Evolutionary conservation across 1,139 yeast species (phyloP).

Genomic region (Candida sanyaensis): DNA sequence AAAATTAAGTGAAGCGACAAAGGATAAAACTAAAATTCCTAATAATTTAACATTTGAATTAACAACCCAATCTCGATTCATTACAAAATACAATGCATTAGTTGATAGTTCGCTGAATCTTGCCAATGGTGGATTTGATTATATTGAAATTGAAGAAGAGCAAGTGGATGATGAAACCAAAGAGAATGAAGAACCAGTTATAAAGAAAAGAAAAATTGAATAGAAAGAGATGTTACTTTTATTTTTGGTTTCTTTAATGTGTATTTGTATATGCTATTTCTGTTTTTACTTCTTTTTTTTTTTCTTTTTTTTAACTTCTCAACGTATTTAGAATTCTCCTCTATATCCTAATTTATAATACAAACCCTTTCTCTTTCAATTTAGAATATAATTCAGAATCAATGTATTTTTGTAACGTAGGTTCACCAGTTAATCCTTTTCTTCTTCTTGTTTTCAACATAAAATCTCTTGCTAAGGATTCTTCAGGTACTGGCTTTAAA

Average conservation of each 20-base stretch:
- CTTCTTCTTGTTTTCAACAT: constrained; percentile 85
- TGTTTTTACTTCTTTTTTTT: neutral
- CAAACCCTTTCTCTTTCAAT: constrained; percentile 49
- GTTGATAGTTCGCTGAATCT: constrained; percentile 23
- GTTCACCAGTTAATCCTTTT: constrained; percentile 83
- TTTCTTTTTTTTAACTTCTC: constrained; percentile 9
- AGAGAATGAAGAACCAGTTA: neutral
- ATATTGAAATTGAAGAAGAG: constrained; percentile 3
- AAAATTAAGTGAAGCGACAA: constrained; percentile 20
- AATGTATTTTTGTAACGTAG: constrained; percentile 68
- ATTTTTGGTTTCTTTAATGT: neutral
- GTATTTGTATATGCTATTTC: neutral
- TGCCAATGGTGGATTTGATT: constrained; percentile 21
- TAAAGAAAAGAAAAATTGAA: neutral
- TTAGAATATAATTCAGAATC: constrained; percentile 59
- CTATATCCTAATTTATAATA: constrained; percentile 6
- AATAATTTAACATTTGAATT: constrained; percentile 26
- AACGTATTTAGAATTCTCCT: constrained; percentile 22
- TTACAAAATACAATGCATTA: constrained; percentile 30
- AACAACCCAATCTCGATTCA: constrained; percentile 31
- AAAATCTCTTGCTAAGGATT: constrained; percentile 82
- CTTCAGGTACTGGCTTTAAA: constrained; percentile 70
- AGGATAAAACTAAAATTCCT: constrained; percentile 20
- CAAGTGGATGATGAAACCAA: constrained; percentile 2
- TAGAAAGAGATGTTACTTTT: neutral